Base-by-base conservation (phyloP, 1,139 yeast species). In the Kodamaea plutei region DNA sequence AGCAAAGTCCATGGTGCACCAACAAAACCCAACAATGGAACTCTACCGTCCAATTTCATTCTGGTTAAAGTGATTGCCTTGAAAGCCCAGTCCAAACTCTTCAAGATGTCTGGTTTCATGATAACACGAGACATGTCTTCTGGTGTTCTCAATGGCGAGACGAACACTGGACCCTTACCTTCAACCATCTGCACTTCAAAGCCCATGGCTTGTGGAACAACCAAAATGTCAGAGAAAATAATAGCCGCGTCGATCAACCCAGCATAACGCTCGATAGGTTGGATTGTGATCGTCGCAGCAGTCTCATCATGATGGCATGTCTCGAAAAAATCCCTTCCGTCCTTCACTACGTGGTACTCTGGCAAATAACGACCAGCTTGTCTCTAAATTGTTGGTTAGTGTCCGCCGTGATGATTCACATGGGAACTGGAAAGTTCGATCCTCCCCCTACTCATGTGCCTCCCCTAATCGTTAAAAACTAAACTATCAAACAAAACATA, bases 1-100 rank as follows among this genome's bases (percentile, higher is more conserved):
- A 91, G 70, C 41, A 91, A 64, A 8, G 98, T 91, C 96, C 96
- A 91, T 36, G 98, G 98, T 9, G 95, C 96, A 35, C 98, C 98
- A 45, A 91, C 85, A 60, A 91, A 91, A 3, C 98, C 98, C 33
- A 91, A 69, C 43, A 91, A 69, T 15, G 98, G 98, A 11, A 89
- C 97, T 48, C 95, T 74, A 29, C 98, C 98, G 30, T 79, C 62
- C 43, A 91, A 72, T 52, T 84, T 85, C 40, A 68, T 70, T 60
- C 98, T 75, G 8, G 98, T 91, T 43, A 85, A 62, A 4, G 94
- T 84, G 43, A 91, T 85, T 20, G 97, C 84, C 50, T 84, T 81
- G 61, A 87, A 85, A 2, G 96, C 96, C 96, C 97, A 91, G 33
- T 73, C 95, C 38, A 91, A 69, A 46, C 84, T 91, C 51, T 79